Evolutionary conservation across 1,284 basidiomycete species (phyloP), one percentile per base, ranked within the genome.

Genomic region (Cutaneotrichosporon cyanovorans): DNA sequence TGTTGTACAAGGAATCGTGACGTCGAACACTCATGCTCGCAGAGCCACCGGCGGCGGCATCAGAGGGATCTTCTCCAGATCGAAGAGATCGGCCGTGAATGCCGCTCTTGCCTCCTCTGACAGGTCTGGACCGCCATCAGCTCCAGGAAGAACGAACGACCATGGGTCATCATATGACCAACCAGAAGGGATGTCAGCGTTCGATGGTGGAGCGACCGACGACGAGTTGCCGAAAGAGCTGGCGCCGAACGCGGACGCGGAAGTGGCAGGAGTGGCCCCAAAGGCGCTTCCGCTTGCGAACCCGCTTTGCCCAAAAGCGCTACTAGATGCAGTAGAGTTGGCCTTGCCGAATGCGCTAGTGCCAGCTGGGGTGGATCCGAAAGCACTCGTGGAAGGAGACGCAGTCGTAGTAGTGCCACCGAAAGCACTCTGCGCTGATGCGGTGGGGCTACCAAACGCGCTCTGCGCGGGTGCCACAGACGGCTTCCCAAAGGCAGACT

Each of bases 11-110:
- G n/a, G n/a, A n/a, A n/a, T n/a, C n/a, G n/a, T n/a, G n/a, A n/a
- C n/a, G n/a, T n/a, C n/a, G n/a, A n/a, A n/a, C n/a, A n/a, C n/a
- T 28, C 42, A 54, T 1, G 37, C 56, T 21, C 63, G 53, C 37
- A 64, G 44, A 10, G 82, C 80, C 49, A 83, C 59, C 2, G 87
- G 87, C 31, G 87, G 87, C 39, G 85, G 76, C 73, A 80, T 80
- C 40, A 86, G 79, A 0, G 87, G 87, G 19, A 91, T 78, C 50
- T 78, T 76, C 10, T 80, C 83, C 78, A 81, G 81, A 56, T 79
- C 79, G 59, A 88, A 90, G 67, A 66, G 77, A 41, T 74, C 71
- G 11, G 71, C 74, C 60, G 73, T 67, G 61, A 87, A 90, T 33
- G 81, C 80, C 14, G 77, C 76, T 55, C 78, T 63, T 38, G 76